Percentiles rank a stretch among this genome's conserved stretches.
Conservation (phyloP, 2,329 filamentous ascomycete species). For the Penicillium sp. region DNA sequence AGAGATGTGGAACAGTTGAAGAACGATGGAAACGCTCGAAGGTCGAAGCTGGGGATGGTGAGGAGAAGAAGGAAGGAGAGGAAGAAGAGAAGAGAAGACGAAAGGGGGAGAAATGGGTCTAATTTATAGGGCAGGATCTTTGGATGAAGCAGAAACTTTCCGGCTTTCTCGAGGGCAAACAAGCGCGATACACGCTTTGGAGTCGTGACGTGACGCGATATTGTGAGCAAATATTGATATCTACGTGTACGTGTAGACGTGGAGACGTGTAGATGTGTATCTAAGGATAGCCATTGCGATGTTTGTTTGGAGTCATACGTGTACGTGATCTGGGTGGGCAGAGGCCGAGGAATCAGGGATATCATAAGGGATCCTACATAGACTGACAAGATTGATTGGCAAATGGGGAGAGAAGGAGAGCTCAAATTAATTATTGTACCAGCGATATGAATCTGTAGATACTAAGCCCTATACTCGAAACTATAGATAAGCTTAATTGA, state of each 20-base stretch:
- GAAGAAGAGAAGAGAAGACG: background rate
- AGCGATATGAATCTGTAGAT: background rate
- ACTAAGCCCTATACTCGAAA: background rate
- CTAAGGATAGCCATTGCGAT: background rate
- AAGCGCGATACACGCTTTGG: background rate
- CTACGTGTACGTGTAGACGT: background rate
- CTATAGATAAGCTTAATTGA: background rate
- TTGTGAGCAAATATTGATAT: background rate
- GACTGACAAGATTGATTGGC: background rate
- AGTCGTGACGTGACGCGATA: background rate
- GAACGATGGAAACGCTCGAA: background rate
- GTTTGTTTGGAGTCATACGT: background rate
- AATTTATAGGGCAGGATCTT: background rate
- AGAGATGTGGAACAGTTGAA: background rate
- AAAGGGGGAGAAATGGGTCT: background rate
- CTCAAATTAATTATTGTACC: background rate
- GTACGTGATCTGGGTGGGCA: background rate
- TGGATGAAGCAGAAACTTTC: background rate
- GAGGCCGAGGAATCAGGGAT: background rate
- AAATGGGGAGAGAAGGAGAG: background rate
- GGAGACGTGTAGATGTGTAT: background rate
- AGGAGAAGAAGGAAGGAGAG: background rate
- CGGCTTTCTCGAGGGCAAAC: background rate
- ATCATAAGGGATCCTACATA: background rate
- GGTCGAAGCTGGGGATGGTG: background rate